Conservation (phyloP, 2,329 filamentous ascomycete genomes). For the Penicillium sp. region DNA sequence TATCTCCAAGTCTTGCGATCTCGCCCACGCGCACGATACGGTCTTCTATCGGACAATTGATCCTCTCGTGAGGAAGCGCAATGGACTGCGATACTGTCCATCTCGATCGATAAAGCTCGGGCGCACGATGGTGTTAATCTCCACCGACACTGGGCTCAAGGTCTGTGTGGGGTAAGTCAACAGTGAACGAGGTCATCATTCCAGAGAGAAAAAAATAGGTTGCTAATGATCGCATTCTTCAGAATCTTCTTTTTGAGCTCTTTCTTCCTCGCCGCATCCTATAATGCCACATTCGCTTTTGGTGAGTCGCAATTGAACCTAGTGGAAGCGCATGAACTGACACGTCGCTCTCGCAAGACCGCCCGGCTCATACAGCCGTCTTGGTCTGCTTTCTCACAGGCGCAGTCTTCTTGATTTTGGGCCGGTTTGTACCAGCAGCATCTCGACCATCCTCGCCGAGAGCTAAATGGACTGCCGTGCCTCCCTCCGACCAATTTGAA, state of each 20-base stretch:
- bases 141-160: constrained; percentile 29
- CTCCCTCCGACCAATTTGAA: constrained; percentile 27
- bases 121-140: constrained; percentile 26
- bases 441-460: constrained; percentile 20
- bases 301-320: constrained; percentile 26
- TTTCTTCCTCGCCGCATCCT: constrained; percentile 32
- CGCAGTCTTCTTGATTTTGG: constrained; percentile 34
- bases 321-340: constrained; percentile 11
- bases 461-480: constrained; percentile 26
- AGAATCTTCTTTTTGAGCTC: constrained; percentile 34
- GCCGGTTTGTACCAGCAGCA: constrained; percentile 29
- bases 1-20: not conserved
- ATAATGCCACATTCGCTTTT: constrained; percentile 38
- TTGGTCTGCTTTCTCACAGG: constrained; percentile 41
- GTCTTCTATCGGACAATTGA: constrained; percentile 1
- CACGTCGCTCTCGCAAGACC: constrained; percentile 32
- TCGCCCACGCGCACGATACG: constrained; percentile 4
- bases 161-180: constrained; percentile 31
- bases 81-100: constrained; percentile 11
- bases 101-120: constrained; percentile 9
- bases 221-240: constrained; percentile 17
- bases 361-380: constrained; percentile 43
- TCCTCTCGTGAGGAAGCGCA: constrained; percentile 5
- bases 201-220: constrained; percentile 1
- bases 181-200: constrained; percentile 1